phyloP scores from a whole-genome alignment of 2,329 filamentous ascomycete genomes.

The Trichoderma semiorbis region DNA sequence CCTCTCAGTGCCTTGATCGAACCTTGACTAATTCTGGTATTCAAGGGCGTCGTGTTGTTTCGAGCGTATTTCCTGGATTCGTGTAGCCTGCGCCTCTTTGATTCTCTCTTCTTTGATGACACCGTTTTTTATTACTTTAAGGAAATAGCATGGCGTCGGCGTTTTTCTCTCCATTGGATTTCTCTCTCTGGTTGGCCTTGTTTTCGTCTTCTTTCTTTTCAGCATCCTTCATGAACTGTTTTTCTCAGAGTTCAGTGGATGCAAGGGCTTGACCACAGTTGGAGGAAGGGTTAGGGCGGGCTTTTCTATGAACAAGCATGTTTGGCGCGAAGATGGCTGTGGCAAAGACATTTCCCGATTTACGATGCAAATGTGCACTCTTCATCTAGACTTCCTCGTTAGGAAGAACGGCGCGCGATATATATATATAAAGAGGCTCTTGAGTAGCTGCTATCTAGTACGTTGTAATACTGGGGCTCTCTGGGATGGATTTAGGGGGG shows the following conservation, averaged over 20 bases:
- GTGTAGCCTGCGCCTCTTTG: background rate
- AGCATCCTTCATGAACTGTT: background rate
- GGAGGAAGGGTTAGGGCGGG: background rate
- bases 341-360: background rate
- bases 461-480: background rate
- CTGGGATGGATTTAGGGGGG: background rate
- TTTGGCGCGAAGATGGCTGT: background rate
- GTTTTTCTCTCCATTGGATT: constrained; percentile 3
- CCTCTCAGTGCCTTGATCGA: background rate
- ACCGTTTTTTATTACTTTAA: background rate
- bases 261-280: background rate
- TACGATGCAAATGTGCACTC: background rate
- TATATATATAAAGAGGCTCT: constrained; percentile 1
- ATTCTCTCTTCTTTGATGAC: background rate
- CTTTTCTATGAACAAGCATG: background rate
- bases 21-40: background rate
- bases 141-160: constrained; percentile 19
- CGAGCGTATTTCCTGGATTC: constrained; percentile 18
- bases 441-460: background rate
- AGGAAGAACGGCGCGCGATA: background rate
- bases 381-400: background rate
- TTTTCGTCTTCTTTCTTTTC: background rate
- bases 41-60: constrained; percentile 17
- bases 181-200: background rate
- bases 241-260: background rate